These are phyloP conservation scores for Scenedesmus sp. DNA, from an alignment of 163 green algal genomes.

Conservation along the genomic window DNA sequence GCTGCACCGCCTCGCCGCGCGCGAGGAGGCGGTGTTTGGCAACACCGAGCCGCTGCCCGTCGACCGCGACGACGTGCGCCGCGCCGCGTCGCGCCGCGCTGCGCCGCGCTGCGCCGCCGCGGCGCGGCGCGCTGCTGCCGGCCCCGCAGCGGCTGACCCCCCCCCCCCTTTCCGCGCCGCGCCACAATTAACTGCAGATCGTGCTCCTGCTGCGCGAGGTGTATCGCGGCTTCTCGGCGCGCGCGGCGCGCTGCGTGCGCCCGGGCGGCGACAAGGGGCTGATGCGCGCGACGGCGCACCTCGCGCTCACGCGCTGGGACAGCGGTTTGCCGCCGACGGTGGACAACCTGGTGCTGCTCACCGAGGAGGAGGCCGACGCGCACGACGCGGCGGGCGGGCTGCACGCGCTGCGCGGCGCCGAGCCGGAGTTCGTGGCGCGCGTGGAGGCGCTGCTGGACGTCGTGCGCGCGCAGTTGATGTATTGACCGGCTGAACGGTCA, in stretches of 20 bases:
- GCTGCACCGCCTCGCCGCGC: slow-evolving; percentile 74
- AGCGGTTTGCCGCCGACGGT: slow-evolving; percentile 59
- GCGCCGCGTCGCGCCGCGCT: background rate
- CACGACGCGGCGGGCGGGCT: slow-evolving; percentile 61
- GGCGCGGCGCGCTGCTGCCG: too few relatives aligned
- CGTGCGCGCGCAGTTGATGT: slow-evolving; percentile 43
- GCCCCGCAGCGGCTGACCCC: too few relatives aligned
- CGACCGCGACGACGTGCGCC: slow-evolving; percentile 58
- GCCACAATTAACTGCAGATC: too few relatives aligned
- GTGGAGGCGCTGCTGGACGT: slow-evolving; percentile 62
- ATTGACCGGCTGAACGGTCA: slow-evolving; percentile 3
- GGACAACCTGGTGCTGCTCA: slow-evolving; percentile 91
- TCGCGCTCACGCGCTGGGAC: slow-evolving; percentile 82
- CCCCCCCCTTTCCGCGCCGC: too few relatives aligned
- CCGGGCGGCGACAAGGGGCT: slow-evolving; percentile 76
- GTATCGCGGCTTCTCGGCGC: slow-evolving; percentile 84
- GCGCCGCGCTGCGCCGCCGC: too few relatives aligned
- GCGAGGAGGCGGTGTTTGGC: slow-evolving; percentile 70
- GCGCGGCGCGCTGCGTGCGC: slow-evolving; percentile 37
- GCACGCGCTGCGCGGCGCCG: slow-evolving; percentile 40
- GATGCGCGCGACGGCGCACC: slow-evolving; percentile 68
- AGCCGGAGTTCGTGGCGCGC: slow-evolving; percentile 56
- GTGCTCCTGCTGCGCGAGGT: slow-evolving; percentile 80
- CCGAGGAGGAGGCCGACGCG: slow-evolving; percentile 74
- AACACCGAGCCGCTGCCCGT: slow-evolving; percentile 39